Conservation (phyloP, 2,329 filamentous ascomycete species). For the Colletotrichum plurivorum region DNA sequence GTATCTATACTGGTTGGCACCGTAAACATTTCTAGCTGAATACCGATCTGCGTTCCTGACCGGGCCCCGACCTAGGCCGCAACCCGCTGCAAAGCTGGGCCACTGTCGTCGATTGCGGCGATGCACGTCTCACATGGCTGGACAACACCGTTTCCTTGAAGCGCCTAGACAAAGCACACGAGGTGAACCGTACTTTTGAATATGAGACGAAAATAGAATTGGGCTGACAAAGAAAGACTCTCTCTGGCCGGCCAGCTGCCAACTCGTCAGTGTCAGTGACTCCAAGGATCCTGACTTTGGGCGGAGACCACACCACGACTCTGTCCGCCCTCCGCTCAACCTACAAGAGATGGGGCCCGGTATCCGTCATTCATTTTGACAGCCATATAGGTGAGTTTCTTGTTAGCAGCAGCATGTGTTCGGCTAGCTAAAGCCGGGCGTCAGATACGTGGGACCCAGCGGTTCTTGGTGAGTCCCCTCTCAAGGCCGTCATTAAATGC, state of each 20-base stretch:
- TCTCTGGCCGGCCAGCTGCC: constrained; percentile 52
- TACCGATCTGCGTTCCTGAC: neutral
- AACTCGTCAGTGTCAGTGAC: constrained; percentile 59
- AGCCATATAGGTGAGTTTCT: constrained; percentile 68
- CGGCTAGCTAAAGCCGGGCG: neutral
- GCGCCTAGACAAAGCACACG: constrained; percentile 80
- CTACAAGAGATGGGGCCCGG: constrained; percentile 68
- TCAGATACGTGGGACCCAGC: constrained; percentile 80
- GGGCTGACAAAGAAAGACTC: constrained; percentile 43
- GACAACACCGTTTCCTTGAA: constrained; percentile 81
- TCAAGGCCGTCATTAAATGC: neutral
- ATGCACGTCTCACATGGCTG: constrained; percentile 82
- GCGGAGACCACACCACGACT: constrained; percentile 76
- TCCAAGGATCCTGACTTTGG: constrained; percentile 71
- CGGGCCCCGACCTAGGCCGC: constrained; percentile 35
- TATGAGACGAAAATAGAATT: neutral
- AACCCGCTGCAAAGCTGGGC: constrained; percentile 41
- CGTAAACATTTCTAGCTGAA: neutral
- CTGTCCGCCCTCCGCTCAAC: constrained; percentile 73
- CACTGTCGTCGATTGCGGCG: constrained; percentile 80
- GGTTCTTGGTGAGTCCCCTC: constrained; percentile 58
- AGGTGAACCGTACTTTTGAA: constrained; percentile 48
- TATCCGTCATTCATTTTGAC: constrained; percentile 77
- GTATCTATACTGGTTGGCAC: constrained; percentile 44
- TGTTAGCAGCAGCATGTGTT: constrained; percentile 39